Evolutionary conservation across 108 stramenopile genomes (phyloP).

Genomic region (Cylindrotheca closterium): DNA sequence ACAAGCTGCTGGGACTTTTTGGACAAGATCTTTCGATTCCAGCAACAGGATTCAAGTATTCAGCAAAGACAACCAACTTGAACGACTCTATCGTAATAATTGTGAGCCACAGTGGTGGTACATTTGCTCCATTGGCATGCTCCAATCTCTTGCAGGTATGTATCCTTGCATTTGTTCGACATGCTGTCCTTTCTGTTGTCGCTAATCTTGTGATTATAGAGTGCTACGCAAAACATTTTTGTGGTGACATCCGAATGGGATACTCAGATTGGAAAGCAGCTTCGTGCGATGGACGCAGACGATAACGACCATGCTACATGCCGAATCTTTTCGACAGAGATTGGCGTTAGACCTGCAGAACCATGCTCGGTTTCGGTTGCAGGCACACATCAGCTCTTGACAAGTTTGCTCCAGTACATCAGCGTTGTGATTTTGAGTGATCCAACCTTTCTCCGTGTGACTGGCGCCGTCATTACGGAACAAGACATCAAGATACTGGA

Average conservation of each 20-base stretch:
- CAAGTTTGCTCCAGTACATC: constrained; percentile 63
- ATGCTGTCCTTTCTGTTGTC: not conserved
- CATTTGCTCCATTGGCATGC: constrained; percentile 65
- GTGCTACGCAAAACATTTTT: constrained; percentile 50
- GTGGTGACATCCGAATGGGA: constrained; percentile 66
- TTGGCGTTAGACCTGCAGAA: constrained; percentile 73
- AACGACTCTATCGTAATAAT: constrained; percentile 70
- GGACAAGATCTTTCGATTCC: constrained; percentile 70
- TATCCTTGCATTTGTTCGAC: no score
- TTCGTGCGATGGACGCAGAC: constrained; percentile 44
- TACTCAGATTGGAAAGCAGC: constrained; percentile 72
- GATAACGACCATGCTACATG: constrained; percentile 24
- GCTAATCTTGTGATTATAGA: constrained; percentile 1
- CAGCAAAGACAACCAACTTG: constrained; percentile 39
- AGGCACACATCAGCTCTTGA: constrained; percentile 71
- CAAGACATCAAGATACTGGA: constrained; percentile 57
- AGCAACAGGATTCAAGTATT: constrained; percentile 49
- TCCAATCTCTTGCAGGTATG: constrained; percentile 54
- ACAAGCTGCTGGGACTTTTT: constrained; percentile 76
- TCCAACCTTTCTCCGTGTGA: constrained; percentile 35
- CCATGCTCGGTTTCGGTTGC: constrained; percentile 70
- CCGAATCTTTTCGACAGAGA: constrained; percentile 66
- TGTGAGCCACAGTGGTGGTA: constrained; percentile 70
- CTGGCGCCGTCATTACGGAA: constrained; percentile 48
- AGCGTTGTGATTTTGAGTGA: constrained; percentile 53